Evolutionary conservation across 768 basidiomycete genomes (phyloP), one percentile per base, ranked within the genome.

Genomic region (Steccherinum ochraceum): DNA sequence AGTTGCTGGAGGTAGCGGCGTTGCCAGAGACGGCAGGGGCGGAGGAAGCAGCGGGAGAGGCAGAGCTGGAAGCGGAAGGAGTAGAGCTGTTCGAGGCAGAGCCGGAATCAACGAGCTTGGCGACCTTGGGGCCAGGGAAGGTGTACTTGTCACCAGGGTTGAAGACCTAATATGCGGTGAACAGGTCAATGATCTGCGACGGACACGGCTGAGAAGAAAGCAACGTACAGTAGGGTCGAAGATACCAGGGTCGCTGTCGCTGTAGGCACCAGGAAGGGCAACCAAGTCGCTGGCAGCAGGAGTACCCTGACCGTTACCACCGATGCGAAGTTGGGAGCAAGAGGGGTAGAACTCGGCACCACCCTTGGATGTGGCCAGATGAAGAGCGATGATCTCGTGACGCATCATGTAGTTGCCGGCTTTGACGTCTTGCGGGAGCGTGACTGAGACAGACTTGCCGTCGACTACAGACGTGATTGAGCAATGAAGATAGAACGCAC

Each of bases 321-420:
- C 69, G 40, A 89, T 64, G 39, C 40, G 46, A 48, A 67, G 4
- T 61, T 76, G 75, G 3, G 75, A 70, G 62, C 87, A 89, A 23
- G 79, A 77, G 0, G 84, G 81, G 63, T 89, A 89, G 64, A 88
- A 89, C 65, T 89, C 87, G 2, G 84, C 86, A 16, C 83, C 83
- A 2, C 79, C 78, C 5, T 56, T 4, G 1, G 59, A 53, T 13
- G 59, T 70, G 11, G 74, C 86, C 41, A 80, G 71, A 59, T 88
- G 86, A 11, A 89, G 76, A 12, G 81, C 82, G 62, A 89, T 80
- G 64, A 89, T 83, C 61, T 48, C 45, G 35, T 16, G n/a, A 21
- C n/a, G 27, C 23, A 24, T 43, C 52, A 91, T 71, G 64, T 90
- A 90, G 57, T 84, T 78, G 3, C 89, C 89, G 2, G 83, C 67